Percentiles rank a stretch among this genome's conserved stretches.
phyloP scores from a whole-genome alignment of 192 early-diverging fungal species.

The Chytriomyces confervae region DNA sequence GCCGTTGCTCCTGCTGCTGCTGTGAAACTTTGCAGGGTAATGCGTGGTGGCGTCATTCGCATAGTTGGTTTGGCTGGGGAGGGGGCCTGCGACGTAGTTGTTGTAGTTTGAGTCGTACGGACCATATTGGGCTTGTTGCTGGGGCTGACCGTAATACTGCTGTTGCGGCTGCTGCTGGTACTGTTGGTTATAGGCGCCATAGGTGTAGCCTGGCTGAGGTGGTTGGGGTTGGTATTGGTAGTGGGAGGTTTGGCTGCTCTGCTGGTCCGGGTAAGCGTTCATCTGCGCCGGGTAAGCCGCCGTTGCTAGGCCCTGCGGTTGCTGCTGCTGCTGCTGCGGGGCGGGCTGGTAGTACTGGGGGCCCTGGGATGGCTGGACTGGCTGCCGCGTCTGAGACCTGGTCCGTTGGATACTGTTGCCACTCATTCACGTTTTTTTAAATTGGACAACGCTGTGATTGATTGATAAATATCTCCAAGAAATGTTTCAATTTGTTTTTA shows the following conservation, averaged over 20 bases:
- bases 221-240: too few species aligned
- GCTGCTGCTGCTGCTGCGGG: background rate
- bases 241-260: background rate
- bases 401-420: too few species aligned
- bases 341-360: too few species aligned
- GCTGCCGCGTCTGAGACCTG: too few species aligned
- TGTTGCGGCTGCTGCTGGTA: background rate
- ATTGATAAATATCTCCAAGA: too few species aligned
- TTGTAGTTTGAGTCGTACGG: background rate
- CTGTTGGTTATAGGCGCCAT: background rate
- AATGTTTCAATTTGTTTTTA: too few species aligned
- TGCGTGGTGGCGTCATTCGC: background rate
- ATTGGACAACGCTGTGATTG: too few species aligned
- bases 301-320: background rate
- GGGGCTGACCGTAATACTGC: background rate
- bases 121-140: background rate
- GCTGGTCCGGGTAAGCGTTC: constrained; percentile 1
- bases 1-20: background rate
- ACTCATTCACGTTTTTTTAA: too few species aligned
- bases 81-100: background rate
- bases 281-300: background rate
- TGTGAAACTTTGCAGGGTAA: background rate
- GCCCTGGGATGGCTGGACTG: too few species aligned
- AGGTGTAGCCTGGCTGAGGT: too few species aligned
- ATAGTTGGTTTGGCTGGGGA: background rate